Evolutionary conservation across 176 grass and related monocot genomes (phyloP), one percentile per base, ranked within the genome.

Genomic region (Bolboschoenus planiculmis): DNA sequence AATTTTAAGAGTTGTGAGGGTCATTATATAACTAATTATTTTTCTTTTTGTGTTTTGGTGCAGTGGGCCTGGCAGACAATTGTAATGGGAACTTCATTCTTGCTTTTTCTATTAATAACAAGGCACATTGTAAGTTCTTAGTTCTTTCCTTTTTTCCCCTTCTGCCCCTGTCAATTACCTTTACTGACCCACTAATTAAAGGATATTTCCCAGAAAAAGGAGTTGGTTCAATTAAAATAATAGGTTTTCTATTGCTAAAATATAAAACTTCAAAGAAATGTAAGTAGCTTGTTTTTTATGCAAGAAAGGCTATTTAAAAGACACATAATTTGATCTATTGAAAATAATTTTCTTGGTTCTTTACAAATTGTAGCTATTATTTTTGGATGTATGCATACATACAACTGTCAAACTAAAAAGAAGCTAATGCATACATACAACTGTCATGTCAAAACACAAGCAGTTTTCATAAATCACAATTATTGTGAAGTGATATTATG

Each of bases 61-160:
- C 89, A 94, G 93, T 99, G 91, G 93, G 54, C 88, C 14, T 99
- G 97, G 97, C 97, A 99, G 87, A 93, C 97, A 44, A 87, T 99
- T 73, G 31, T 82, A 63, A 93, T 99, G 97, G 97, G 97, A 53
- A 10, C 67, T 85, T 86, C 83, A 84, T 99, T 99, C 97, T 89
- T 99, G 55, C 81, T 88, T 64, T 39, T 99, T 81, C 93, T 99
- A 83, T 85, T 99, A 75, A 21, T 82, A 68, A 91, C 93, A 26
- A 94, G 97, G 60, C 88, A 93, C 46, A 99, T 99, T 42, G 97
- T 99, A 91, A 96, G 97, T 3, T 61, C 44, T 73, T n/a, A 18
- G 1, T 57, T 55, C 24, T 85, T 83, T 79, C 8, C 26, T 72
- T 56, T 44, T 56, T 44, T 81, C 34, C 39, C 21, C 3, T 16